These are phyloP conservation scores for Casuarina cunninghamiana DNA, from an alignment of 306 rosid genomes.

Conservation along the genomic window DNA sequence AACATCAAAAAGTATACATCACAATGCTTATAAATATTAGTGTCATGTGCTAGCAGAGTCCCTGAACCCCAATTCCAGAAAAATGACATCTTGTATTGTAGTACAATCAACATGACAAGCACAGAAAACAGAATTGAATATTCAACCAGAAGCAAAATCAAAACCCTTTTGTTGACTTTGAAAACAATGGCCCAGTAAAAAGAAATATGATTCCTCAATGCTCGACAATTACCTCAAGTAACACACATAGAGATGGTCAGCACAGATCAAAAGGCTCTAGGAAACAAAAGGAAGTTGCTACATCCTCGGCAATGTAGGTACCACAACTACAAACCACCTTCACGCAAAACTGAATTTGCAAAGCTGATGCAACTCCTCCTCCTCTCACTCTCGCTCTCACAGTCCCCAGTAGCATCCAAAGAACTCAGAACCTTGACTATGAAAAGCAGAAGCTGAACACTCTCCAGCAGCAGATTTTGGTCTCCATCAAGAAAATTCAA, in stretches of 20 bases:
- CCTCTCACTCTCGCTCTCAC: constrained; percentile 7
- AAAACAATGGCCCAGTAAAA: not conserved
- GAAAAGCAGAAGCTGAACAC: constrained; percentile 33
- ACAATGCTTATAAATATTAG: not conserved
- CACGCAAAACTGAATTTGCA: constrained; percentile 40
- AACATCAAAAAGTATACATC: not conserved
- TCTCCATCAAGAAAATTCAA: constrained; percentile 43
- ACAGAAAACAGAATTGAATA: not conserved
- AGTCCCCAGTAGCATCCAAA: constrained; percentile 24
- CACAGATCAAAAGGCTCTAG: constrained; percentile 43
- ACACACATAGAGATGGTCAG: constrained; percentile 53
- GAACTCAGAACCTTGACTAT: constrained; percentile 40
- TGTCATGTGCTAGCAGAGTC: not conserved
- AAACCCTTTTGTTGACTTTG: not conserved
- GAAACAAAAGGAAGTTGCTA: constrained; percentile 38
- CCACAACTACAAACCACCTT: constrained; percentile 7
- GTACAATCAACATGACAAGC: not conserved
- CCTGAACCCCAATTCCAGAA: not conserved
- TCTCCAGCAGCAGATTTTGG: constrained; percentile 36
- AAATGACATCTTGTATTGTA: not conserved
- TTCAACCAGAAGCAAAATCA: not conserved
- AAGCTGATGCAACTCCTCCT: constrained; percentile 27
- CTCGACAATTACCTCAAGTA: constrained; percentile 59
- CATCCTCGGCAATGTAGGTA: constrained; percentile 30
- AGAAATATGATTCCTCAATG: too few relatives aligned